Evolutionary conservation across 805 yeast species (phyloP), one percentile per base, ranked within the genome.

Genomic region (Yarrowia deformans): DNA sequence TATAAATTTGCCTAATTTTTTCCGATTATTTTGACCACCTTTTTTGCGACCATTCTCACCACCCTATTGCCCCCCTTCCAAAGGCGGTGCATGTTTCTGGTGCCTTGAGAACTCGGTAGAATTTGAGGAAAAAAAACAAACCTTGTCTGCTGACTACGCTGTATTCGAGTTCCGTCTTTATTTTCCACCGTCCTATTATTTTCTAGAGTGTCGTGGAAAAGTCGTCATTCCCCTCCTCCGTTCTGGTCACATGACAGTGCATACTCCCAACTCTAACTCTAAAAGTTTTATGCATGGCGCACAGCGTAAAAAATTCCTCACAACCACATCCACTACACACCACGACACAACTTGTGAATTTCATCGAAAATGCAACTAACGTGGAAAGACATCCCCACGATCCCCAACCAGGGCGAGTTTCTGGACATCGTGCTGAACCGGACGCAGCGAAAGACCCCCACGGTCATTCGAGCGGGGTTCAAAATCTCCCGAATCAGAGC

Each of bases 361-460:
- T n/a, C 3, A 14, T 13, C 2, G 9, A 73, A 61, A 54, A 95
- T 94, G 99, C 98, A 94, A 84, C 87, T 94, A 74, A 89, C 98
- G 60, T 94, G 98, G 98, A 94, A 95, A 82, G 98, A 95, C 80
- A 95, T 94, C 78, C 97, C 98, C 29, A 88, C 97, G 63, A 97
- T 94, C 73, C 96, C 98, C 58, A 88, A 88, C 73, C 83, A 97
- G 76, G 92, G 90, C 79, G 98, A 95, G 81, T 84, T 93, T 85
- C 84, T 95, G 87, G 99, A 95, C 81, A 91, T 95, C 72, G 97
- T 95, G 72, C 90, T 95, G 73, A 95, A 95, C 84, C 86, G 98
- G 78, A 95, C 99, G 1, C 99, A 95, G 83, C 88, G 99, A 82
- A 95, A 95, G 82, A 95, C 99, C 7, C 99, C 99, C 70, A 95